Evolutionary conservation across 2,329 filamentous ascomycete genomes (phyloP).

Genomic region (Colletotrichum musicola): DNA sequence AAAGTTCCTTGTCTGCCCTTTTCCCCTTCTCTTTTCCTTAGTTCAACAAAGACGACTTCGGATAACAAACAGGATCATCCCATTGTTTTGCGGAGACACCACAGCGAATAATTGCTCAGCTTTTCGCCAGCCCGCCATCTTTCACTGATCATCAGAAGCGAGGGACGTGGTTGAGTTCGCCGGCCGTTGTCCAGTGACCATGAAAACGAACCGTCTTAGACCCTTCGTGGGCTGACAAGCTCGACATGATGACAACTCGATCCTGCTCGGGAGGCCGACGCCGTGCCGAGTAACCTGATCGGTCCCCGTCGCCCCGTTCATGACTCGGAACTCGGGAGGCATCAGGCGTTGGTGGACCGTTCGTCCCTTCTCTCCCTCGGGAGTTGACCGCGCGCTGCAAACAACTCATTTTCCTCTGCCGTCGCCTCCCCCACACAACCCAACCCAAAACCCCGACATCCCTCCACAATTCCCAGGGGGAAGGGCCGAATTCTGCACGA

Average conservation of each 20-base stretch:
- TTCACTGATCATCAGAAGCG: too few relatives aligned
- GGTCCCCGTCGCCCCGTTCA: background rate
- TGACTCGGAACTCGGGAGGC: slow-evolving; percentile 23
- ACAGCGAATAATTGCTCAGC: too few relatives aligned
- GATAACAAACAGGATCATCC: too few relatives aligned
- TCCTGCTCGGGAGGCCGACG: background rate
- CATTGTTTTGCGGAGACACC: too few relatives aligned
- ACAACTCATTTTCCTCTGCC: background rate
- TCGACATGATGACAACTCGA: background rate
- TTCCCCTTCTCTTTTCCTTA: too few relatives aligned
- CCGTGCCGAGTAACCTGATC: slow-evolving; percentile 1
- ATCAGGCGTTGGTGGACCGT: background rate
- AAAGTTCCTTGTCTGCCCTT: too few relatives aligned
- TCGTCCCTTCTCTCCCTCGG: slow-evolving; percentile 23
- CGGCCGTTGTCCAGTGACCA: background rate
- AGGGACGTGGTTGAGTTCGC: too few relatives aligned
- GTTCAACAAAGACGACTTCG: too few relatives aligned
- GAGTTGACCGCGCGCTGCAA: slow-evolving; percentile 26
- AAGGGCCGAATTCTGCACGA: slow-evolving; percentile 32
- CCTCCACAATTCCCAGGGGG: slow-evolving; percentile 26
- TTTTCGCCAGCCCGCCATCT: too few relatives aligned
- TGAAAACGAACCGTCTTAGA: background rate
- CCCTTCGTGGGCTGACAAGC: background rate
- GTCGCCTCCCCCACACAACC: slow-evolving; percentile 26
- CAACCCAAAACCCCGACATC: slow-evolving; percentile 26